phyloP scores from a whole-genome alignment of 805 yeast genomes.

The Zygoascus ofunaensis region DNA sequence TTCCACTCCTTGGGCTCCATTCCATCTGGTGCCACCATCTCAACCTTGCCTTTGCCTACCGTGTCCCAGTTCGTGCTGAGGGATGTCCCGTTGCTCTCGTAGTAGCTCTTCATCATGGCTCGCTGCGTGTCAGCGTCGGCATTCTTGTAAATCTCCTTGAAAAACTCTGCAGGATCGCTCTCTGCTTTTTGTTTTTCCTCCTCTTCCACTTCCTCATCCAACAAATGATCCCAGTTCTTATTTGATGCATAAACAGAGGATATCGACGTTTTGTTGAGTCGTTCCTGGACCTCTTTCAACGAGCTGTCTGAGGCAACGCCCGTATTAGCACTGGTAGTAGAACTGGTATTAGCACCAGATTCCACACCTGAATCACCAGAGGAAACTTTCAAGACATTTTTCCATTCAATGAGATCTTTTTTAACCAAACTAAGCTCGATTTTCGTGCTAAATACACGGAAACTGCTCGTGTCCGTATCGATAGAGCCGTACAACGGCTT shows the following conservation, averaged over 20 bases:
- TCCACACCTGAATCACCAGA: too few relatives aligned
- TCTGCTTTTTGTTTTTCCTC: constrained; percentile 21
- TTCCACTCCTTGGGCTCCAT: constrained; percentile 44
- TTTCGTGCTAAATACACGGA: constrained; percentile 58
- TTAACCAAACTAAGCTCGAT: constrained; percentile 61
- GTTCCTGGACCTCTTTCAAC: background rate
- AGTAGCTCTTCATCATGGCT: constrained; percentile 95
- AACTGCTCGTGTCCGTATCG: constrained; percentile 36
- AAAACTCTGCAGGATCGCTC: constrained; percentile 48
- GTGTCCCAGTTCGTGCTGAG: constrained; percentile 91
- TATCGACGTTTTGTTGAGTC: background rate
- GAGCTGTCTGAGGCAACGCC: background rate
- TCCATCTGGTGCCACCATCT: constrained; percentile 68
- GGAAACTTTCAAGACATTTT: background rate
- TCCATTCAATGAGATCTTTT: constrained; percentile 11
- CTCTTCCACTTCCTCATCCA: constrained; percentile 37
- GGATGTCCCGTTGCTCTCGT: constrained; percentile 91
- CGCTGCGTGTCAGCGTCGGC: constrained; percentile 82
- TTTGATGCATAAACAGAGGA: constrained; percentile 18
- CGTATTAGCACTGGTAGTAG: too few relatives aligned
- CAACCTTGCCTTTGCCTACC: constrained; percentile 56
- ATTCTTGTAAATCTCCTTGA: constrained; percentile 59
- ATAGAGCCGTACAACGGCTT: constrained; percentile 48
- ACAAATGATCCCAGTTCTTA: constrained; percentile 58
- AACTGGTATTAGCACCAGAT: too few relatives aligned